phyloP scores from a whole-genome alignment of 345 rosid genomes.

The Eucalyptus virginea region DNA sequence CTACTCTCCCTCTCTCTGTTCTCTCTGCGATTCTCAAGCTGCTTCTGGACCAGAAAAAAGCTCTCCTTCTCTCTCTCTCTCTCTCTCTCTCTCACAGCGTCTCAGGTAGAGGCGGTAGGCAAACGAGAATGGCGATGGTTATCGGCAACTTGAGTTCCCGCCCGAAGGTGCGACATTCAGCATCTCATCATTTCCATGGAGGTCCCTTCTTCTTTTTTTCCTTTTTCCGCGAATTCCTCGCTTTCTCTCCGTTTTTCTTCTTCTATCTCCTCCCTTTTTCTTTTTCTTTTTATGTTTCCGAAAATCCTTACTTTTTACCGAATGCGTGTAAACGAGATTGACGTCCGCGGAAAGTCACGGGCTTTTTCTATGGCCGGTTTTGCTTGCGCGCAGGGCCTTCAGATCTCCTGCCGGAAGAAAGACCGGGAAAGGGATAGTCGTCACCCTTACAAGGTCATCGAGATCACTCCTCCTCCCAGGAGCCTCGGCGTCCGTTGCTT shows the following conservation, averaged over 20 bases:
- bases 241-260: neutral
- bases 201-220: neutral
- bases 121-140: slow-evolving; percentile 16
- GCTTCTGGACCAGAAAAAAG: neutral
- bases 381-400: slow-evolving; percentile 16
- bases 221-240: neutral
- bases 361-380: neutral
- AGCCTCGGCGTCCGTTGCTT: slow-evolving; percentile 82
- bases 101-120: neutral
- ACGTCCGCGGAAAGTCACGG: neutral
- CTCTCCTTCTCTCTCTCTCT: neutral
- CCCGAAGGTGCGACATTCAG: slow-evolving; percentile 23
- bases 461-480: slow-evolving; percentile 93
- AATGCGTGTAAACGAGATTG: neutral
- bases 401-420: slow-evolving; percentile 56
- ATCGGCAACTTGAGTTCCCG: slow-evolving; percentile 13
- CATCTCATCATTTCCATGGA: neutral
- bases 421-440: slow-evolving; percentile 49
- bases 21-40: neutral
- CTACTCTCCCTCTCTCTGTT: too few species aligned
- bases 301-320: neutral
- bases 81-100: neutral
- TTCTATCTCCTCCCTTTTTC: neutral
- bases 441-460: slow-evolving; percentile 76
- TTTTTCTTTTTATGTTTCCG: neutral